Evolutionary conservation across 352 stramenopile genomes (phyloP).

Genomic region (Globisporangium emineosum): DNA sequence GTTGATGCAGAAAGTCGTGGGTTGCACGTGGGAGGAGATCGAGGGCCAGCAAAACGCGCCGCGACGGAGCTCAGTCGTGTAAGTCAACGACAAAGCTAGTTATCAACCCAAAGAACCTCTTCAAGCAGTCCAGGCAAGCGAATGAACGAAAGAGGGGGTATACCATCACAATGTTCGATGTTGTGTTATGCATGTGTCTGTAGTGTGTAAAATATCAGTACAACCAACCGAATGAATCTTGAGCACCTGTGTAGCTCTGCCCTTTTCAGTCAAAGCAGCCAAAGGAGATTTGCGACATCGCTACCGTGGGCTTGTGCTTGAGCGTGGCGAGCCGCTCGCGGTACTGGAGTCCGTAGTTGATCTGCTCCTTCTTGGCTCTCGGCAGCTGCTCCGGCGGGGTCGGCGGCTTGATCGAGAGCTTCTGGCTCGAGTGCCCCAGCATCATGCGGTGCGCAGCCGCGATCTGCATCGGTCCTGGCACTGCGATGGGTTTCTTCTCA

Average conservation of each 20-base stretch:
- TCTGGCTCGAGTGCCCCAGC: slow-evolving; percentile 83
- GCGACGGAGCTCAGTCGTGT: slow-evolving; percentile 32
- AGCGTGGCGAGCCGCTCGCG: slow-evolving; percentile 66
- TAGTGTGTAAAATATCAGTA: slow-evolving; percentile 8
- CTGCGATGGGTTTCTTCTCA: slow-evolving; percentile 64
- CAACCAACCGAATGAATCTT: background rate
- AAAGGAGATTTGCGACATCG: slow-evolving; percentile 78
- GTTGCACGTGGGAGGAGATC: slow-evolving; percentile 64
- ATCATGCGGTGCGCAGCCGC: slow-evolving; percentile 79
- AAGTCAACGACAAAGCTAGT: background rate
- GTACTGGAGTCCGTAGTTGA: slow-evolving; percentile 79
- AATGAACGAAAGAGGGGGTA: background rate
- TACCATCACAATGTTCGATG: background rate
- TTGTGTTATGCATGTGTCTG: slow-evolving; percentile 2
- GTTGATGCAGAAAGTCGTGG: slow-evolving; percentile 62
- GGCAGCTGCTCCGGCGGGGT: slow-evolving; percentile 55
- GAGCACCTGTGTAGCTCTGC: background rate
- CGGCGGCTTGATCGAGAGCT: slow-evolving; percentile 70
- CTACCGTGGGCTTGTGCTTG: slow-evolving; percentile 77
- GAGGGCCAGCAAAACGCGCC: slow-evolving; percentile 32
- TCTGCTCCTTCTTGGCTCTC: slow-evolving; percentile 36
- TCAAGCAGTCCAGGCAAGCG: background rate
- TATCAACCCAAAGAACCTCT: background rate
- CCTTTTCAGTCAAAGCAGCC: slow-evolving; percentile 38
- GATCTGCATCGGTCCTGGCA: slow-evolving; percentile 66